These are phyloP conservation scores for Boletus albobrunnescens DNA, from an alignment of 1,284 basidiomycete genomes.

Conservation along the genomic window DNA sequence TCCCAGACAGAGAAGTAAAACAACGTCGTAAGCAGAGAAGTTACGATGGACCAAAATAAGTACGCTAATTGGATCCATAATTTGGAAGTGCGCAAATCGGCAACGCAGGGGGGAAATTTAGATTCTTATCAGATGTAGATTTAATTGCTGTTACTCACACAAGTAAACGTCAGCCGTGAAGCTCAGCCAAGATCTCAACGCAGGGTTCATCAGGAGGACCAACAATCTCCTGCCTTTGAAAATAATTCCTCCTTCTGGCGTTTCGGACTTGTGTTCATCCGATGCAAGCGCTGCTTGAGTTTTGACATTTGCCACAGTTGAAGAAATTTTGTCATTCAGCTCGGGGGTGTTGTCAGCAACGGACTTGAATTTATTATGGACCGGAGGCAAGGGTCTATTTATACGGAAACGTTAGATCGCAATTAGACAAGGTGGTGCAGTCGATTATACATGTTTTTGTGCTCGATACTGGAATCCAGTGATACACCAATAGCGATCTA, in stretches of 20 bases:
- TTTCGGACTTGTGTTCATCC: background rate
- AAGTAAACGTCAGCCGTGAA: conserved; percentile 54
- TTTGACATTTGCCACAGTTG: background rate
- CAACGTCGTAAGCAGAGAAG: conserved; percentile 76
- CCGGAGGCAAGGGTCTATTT: conserved; percentile 20
- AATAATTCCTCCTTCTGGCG: background rate
- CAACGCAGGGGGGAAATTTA: conserved; percentile 40
- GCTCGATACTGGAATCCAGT: conserved; percentile 18
- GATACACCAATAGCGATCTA: conserved; percentile 31
- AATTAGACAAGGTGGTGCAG: conserved; percentile 22
- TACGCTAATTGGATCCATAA: conserved; percentile 53
- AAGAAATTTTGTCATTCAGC: conserved; percentile 1
- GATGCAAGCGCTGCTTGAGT: background rate
- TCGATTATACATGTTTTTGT: conserved; percentile 30
- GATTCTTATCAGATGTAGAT: conserved; percentile 25
- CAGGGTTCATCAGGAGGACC: background rate
- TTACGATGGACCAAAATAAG: conserved; percentile 85
- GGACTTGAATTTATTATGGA: conserved; percentile 4
- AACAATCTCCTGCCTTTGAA: background rate
- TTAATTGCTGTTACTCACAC: conserved; percentile 38
- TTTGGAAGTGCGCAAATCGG: background rate
- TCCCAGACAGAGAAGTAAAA: conserved; percentile 95
- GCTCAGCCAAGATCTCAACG: conserved; percentile 30
- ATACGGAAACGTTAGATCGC: conserved; percentile 20
- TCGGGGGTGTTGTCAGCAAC: background rate